Conservation (phyloP, 2,329 filamentous ascomycete species). For the Aspergillus puulaauensis region DNA sequence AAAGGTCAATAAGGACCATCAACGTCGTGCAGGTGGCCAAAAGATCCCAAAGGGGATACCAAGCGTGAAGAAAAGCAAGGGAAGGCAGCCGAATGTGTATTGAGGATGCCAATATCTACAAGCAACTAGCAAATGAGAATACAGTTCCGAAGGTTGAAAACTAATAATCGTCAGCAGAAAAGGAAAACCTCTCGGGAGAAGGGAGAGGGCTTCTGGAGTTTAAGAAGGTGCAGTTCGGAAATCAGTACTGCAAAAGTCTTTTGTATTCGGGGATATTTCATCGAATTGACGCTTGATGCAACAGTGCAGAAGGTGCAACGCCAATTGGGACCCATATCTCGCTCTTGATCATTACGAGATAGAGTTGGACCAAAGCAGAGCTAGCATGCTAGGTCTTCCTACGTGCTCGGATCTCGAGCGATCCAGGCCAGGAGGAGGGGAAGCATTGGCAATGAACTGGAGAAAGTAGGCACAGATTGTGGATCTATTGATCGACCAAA, state of each 20-base stretch:
- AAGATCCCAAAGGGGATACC: neutral
- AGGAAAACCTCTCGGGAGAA: neutral
- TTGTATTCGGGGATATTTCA: constrained; percentile 12
- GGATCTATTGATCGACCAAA: constrained; percentile 14
- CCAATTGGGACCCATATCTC: constrained; percentile 17
- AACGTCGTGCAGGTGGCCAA: neutral
- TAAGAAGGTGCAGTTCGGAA: constrained; percentile 15
- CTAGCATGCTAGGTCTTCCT: constrained; percentile 10
- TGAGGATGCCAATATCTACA: constrained; percentile 16
- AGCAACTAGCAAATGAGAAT: constrained; percentile 7
- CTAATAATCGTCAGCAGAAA: constrained; percentile 1
- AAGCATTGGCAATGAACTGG: constrained; percentile 6
- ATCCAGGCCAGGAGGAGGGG: constrained; percentile 6
- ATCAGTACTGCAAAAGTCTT: constrained; percentile 23
- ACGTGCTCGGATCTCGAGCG: constrained; percentile 15
- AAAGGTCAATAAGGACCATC: neutral
- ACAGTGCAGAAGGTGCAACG: constrained; percentile 7
- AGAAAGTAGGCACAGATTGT: constrained; percentile 17
- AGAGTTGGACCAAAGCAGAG: constrained; percentile 22
- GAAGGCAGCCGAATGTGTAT: neutral
- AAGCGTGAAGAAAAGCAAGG: neutral
- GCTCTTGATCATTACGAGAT: constrained; percentile 24
- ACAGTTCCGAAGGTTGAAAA: neutral
- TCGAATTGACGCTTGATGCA: constrained; percentile 8
- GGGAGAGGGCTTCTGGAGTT: constrained; percentile 13